Base-by-base conservation (phyloP, 352 stramenopile genomes). In the Ochromonadaceae sp. region DNA sequence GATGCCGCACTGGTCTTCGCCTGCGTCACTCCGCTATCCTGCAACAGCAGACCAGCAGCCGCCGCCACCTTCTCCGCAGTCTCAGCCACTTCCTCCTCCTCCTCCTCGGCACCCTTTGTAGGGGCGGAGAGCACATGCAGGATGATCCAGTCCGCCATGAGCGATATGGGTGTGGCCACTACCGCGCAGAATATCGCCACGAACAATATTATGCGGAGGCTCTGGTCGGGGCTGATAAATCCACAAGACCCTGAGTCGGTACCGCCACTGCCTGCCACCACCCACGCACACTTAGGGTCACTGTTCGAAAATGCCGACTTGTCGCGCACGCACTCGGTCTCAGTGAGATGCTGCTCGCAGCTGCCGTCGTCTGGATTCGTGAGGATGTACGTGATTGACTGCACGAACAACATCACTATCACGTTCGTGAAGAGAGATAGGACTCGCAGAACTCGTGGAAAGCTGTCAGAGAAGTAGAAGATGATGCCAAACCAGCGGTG, bases 141-240 rank as follows among this genome's bases (percentile, higher is more conserved):
- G 3, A 58, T 43, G 25, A 58, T 5, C 15, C 9, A 5, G 28
- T 58, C 49, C 14, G 48, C 30, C 2, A 22, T 46, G 9, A 42
- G 35, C 7, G 52, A 35, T 22, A 60, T n/a, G 4, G 52, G 52
- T 14, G 52, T 60, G 5, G 7, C 30, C 34, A 60, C 52, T 4
- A 60, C 9, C 17, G 52, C 52, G 36, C 35, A 60, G 14, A 60
- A 48, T 36, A 60, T 60, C 5, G 52, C 52, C 20, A 60, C 52
- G 25, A 60, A 48, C 7, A 60, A 4, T 5, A 60, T 39, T 12
- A 47, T 22, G n/a, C 32, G 25, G 12, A 47, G 34, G 25, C 31
- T 60, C 20, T 46, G 38, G 28, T 58, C 25, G 15, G 49, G 49
- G 15, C 42, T 30, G 7, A 58, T 12, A 20, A 26, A 58, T 14